These are phyloP conservation scores for Pleurotus tuoliensis DNA, from an alignment of 768 basidiomycete genomes.

Conservation along the genomic window DNA sequence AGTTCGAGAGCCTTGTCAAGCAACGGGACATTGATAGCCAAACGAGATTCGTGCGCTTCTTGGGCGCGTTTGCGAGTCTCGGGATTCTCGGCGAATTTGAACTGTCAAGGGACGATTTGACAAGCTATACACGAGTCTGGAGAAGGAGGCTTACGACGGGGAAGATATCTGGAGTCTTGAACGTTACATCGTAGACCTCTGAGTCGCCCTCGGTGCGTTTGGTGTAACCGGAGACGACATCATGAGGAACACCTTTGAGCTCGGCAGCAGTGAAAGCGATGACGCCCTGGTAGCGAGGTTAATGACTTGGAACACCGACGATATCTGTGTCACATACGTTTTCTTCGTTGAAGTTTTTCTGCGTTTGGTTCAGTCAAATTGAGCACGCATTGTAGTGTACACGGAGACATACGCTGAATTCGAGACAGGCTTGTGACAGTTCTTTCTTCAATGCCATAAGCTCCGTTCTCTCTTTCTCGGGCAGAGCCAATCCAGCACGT, in stretches of 20 bases:
- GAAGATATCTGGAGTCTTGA: slow-evolving; percentile 14
- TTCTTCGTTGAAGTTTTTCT: slow-evolving; percentile 92
- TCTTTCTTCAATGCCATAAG: slow-evolving; percentile 69
- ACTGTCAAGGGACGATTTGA: slow-evolving; percentile 34
- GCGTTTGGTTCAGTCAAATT: slow-evolving; percentile 2
- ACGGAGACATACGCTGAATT: slow-evolving; percentile 60
- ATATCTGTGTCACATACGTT: slow-evolving; percentile 38
- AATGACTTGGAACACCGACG: neutral
- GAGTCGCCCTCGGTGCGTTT: slow-evolving; percentile 57
- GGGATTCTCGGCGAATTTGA: slow-evolving; percentile 75
- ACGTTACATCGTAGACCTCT: slow-evolving; percentile 41
- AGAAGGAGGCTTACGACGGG: slow-evolving; percentile 6
- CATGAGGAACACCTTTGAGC: slow-evolving; percentile 74
- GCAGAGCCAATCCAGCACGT: slow-evolving; percentile 72
- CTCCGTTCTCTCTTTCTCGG: slow-evolving; percentile 55
- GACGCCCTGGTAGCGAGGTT: slow-evolving; percentile 37
- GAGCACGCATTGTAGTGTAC: neutral
- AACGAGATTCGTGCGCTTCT: slow-evolving; percentile 65
- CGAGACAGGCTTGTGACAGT: slow-evolving; percentile 69
- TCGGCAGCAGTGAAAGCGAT: slow-evolving; percentile 68
- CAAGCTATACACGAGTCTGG: neutral
- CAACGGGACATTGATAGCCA: slow-evolving; percentile 66
- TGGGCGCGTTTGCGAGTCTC: slow-evolving; percentile 63
- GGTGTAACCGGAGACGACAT: slow-evolving; percentile 74
- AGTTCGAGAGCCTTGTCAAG: slow-evolving; percentile 65